Conservation (phyloP, 352 stramenopile species). For the Chrysophaeum taylorii region DNA sequence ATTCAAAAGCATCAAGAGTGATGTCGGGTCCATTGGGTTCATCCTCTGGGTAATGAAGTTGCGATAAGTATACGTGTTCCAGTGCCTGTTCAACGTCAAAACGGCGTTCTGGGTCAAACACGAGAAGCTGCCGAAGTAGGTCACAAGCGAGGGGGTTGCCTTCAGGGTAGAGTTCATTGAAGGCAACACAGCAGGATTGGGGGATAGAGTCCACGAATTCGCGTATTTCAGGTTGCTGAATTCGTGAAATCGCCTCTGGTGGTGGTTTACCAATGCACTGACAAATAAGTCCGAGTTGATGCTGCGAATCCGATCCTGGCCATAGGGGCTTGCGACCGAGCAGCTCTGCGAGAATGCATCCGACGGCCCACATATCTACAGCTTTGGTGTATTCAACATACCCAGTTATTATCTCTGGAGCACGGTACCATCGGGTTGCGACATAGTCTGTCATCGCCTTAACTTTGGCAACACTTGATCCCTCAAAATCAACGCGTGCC, state of each 20-base stretch:
- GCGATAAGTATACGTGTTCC: slow-evolving; percentile 74
- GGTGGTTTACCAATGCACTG: slow-evolving; percentile 61
- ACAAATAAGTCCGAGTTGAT: slow-evolving; percentile 79
- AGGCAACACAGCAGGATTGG: slow-evolving; percentile 1
- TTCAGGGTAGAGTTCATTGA: slow-evolving; percentile 51
- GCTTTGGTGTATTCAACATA: slow-evolving; percentile 77
- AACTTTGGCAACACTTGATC: slow-evolving; percentile 37
- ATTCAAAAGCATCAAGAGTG: slow-evolving; percentile 1
- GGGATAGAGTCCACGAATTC: slow-evolving; percentile 22
- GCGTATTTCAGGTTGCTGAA: slow-evolving; percentile 50
- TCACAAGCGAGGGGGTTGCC: slow-evolving; percentile 57
- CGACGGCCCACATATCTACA: slow-evolving; percentile 79
- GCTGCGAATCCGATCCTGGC: slow-evolving; percentile 41
- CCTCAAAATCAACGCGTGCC: slow-evolving; percentile 56
- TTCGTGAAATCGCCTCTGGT: slow-evolving; percentile 67
- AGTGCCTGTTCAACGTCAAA: slow-evolving; percentile 79
- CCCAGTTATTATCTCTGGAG: slow-evolving; percentile 83
- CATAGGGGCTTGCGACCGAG: slow-evolving; percentile 76
- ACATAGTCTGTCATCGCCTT: slow-evolving; percentile 70
- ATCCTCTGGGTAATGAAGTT: slow-evolving; percentile 74
- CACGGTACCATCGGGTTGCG: slow-evolving; percentile 81
- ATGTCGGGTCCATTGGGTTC: slow-evolving; percentile 47
- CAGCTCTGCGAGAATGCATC: slow-evolving; percentile 82
- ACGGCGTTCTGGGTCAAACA: slow-evolving; percentile 75
- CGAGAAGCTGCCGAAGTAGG: slow-evolving; percentile 72